Base-by-base conservation (phyloP, 768 basidiomycete genomes). In the Boletus pseudopeckii region DNA sequence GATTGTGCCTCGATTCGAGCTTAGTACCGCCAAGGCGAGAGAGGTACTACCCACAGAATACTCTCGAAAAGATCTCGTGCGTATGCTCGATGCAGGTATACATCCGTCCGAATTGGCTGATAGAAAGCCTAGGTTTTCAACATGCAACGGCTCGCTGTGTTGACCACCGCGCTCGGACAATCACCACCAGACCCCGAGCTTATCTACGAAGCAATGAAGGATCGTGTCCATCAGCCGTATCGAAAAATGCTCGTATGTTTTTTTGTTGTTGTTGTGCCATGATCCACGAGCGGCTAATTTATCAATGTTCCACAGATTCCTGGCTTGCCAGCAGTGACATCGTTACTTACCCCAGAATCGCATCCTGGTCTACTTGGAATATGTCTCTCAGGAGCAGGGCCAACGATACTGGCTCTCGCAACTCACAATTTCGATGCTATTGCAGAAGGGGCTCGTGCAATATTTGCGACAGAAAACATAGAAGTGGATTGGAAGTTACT, bases 131-230 rank as follows among this genome's bases (percentile, higher is more conserved):
- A 99, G 97, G 88, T 99, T 14, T 99, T 98, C 77, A 99, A 99
- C 70, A 77, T 99, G 50, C 97, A 99, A 71, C 84, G 97, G 20
- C 76, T 99, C 14, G 97, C 96, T 0, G 97, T 99, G 28, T 79
- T 99, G 50, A 98, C 96, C 1, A 96, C 94, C 3, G 95, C 97
- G 1, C 81, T 99, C 11, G 88, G 84, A 4, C 86, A 88, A 64
- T 83, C 86, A 11, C 96, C 97, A 1, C 95, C 95, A 1, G 92
- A 99, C 67, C 85, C 97, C 0, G 90, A 86, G 20, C 83, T 99
- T n/a, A 98, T 98, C 53, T 98, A 96, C 71, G 96, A 98, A 68
- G 96, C 96, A 2, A 98, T 98, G 97, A 96, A 98, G 66, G 97
- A 99, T 73, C 85, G 90, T 48, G 81, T 99, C 14, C 97, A 99